These are phyloP conservation scores for Colletotrichum zoysiae DNA, from an alignment of 2,329 filamentous ascomycete species.

Conservation along the genomic window DNA sequence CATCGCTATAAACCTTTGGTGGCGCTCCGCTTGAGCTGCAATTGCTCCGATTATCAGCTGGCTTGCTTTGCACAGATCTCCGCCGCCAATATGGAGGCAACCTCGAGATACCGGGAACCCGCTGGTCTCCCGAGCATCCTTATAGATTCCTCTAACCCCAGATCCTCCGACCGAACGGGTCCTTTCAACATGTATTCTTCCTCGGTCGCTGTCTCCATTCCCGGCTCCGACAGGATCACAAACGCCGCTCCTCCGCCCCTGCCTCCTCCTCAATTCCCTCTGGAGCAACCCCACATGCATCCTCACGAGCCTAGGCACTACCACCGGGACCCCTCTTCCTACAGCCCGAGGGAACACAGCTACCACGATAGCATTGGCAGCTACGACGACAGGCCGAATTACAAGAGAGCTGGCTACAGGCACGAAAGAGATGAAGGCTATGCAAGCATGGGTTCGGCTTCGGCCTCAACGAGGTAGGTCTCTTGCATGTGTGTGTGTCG, in stretches of 20 bases:
- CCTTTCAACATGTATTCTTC: constrained; percentile 50
- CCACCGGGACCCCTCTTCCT: constrained; percentile 45
- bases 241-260: constrained; percentile 56
- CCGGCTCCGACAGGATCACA: constrained; percentile 51
- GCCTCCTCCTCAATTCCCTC: constrained; percentile 59
- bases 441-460: constrained; percentile 56
- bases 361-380: constrained; percentile 57
- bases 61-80: constrained; percentile 32
- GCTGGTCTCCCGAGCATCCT: constrained; percentile 51
- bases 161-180: constrained; percentile 48
- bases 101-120: constrained; percentile 53
- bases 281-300: constrained; percentile 41
- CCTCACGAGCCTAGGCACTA: constrained; percentile 50
- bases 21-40: constrained; percentile 35
- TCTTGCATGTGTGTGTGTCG: constrained; percentile 9
- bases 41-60: constrained; percentile 27
- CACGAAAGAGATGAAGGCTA: constrained; percentile 58
- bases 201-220: constrained; percentile 57
- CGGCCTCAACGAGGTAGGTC: constrained; percentile 44
- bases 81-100: constrained; percentile 51
- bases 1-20: constrained; percentile 38
- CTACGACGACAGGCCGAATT: constrained; percentile 52
- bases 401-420: constrained; percentile 48
- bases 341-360: constrained; percentile 38
- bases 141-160: constrained; percentile 49